A percentile compares a stretch with the other conserved stretches of the same genome.
Evolutionary conservation across 139 green algal species (phyloP).

Genomic region (Dunaliella sp.): DNA sequence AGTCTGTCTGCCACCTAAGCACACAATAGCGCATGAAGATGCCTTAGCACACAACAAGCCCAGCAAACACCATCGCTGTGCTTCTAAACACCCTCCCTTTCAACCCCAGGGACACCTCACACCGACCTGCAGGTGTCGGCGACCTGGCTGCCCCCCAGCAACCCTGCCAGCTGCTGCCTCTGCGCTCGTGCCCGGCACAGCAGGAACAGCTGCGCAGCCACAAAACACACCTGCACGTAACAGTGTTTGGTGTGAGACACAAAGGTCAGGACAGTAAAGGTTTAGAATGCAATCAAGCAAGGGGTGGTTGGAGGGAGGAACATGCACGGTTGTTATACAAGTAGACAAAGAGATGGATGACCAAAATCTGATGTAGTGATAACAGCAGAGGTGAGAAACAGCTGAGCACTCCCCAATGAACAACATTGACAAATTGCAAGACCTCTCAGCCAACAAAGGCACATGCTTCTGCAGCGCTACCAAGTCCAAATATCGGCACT

Average conservation of each 20-base stretch:
- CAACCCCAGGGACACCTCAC: neutral
- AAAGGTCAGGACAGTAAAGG: neutral
- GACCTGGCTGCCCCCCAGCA: neutral
- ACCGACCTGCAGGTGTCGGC: neutral
- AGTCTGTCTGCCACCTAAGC: no score
- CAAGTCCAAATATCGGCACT: neutral
- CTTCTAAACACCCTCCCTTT: no score
- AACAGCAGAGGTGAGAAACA: neutral
- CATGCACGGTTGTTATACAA: neutral
- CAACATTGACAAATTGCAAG: neutral
- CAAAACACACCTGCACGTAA: neutral
- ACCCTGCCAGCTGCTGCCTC: neutral
- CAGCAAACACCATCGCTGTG: no score
- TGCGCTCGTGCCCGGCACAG: neutral
- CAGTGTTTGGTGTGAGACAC: neutral
- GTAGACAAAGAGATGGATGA: no score
- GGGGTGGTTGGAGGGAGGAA: neutral
- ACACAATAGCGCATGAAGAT: no score
- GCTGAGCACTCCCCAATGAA: neutral
- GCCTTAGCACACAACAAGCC: no score
- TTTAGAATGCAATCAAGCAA: neutral
- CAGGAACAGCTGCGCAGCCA: conserved; percentile 2
- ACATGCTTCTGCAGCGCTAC: neutral
- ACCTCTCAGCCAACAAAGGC: neutral
- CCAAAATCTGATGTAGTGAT: neutral